phyloP scores from a whole-genome alignment of 306 rosid genomes.

The Canavalia gladiata region DNA sequence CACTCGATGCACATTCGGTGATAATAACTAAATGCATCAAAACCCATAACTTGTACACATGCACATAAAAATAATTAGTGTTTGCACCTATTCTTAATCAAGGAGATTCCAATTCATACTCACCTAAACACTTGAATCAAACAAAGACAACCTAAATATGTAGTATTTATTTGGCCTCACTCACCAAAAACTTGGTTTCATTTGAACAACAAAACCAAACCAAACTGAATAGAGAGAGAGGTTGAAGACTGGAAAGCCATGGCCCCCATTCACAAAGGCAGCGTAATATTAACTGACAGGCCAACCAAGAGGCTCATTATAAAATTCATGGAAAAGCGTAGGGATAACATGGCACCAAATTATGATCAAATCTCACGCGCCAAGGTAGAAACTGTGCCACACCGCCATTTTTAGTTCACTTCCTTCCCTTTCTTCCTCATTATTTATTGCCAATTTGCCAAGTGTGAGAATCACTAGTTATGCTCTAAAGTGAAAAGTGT shows the following conservation, averaged over 20 bases:
- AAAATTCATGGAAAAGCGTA: slow-evolving; percentile 46
- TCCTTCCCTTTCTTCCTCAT: not conserved
- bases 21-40: slow-evolving; percentile 32
- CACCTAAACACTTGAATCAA: slow-evolving; percentile 10
- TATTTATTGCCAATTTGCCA: not conserved
- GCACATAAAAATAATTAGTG: slow-evolving; percentile 17
- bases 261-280: slow-evolving; percentile 27
- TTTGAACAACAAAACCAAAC: not conserved
- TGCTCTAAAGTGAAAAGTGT: not conserved
- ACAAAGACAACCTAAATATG: not conserved
- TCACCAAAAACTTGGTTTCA: not conserved
- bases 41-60: slow-evolving; percentile 20
- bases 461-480: not conserved
- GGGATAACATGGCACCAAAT: slow-evolving; percentile 34
- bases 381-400: slow-evolving; percentile 19
- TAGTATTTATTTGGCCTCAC: slow-evolving; percentile 15
- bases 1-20: slow-evolving; percentile 32
- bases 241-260: not conserved
- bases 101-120: slow-evolving; percentile 27
- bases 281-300: slow-evolving; percentile 21
- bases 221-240: not conserved
- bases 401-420: slow-evolving; percentile 4
- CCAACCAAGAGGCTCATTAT: slow-evolving; percentile 44
- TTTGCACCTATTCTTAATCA: not conserved
- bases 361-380: slow-evolving; percentile 46